A percentile compares a stretch with the other conserved stretches of the same genome.
These are phyloP conservation scores for Grosmannia huntii DNA, from an alignment of 2,329 filamentous ascomycete genomes.

Conservation along the genomic window DNA sequence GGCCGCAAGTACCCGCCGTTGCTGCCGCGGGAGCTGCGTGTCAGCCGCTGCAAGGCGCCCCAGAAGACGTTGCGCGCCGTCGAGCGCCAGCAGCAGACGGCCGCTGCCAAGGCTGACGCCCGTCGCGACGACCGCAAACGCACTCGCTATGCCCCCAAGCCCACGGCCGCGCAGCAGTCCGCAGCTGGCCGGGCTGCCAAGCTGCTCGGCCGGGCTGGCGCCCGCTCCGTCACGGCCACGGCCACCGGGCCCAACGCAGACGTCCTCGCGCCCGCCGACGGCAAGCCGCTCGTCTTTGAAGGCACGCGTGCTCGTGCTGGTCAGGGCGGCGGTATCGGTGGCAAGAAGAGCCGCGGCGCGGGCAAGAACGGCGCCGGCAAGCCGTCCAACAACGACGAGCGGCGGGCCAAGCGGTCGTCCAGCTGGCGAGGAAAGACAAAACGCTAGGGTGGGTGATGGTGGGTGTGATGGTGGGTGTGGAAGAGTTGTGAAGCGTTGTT, in stretches of 20 bases:
- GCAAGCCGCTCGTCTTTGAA: constrained; percentile 62
- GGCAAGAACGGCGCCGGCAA: constrained; percentile 19
- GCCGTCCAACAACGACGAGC: constrained; percentile 32
- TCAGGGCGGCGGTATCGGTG: constrained; percentile 40
- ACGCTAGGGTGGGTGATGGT: background rate
- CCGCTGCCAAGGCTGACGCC: constrained; percentile 18
- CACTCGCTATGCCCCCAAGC: constrained; percentile 54
- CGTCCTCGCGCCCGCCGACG: background rate
- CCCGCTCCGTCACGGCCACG: background rate
- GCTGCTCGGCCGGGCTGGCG: constrained; percentile 52
- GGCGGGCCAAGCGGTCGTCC: constrained; percentile 11
- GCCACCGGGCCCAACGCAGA: background rate
- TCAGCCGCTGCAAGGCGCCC: constrained; percentile 71
- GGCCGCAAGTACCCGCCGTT: constrained; percentile 90
- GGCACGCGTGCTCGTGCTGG: constrained; percentile 59
- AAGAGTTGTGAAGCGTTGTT: too few relatives aligned
- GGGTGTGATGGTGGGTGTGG: background rate
- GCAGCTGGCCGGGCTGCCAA: constrained; percentile 61
- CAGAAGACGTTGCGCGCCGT: constrained; percentile 44
- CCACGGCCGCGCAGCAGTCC: constrained; percentile 53
- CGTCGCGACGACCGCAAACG: constrained; percentile 14
- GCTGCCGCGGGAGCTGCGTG: constrained; percentile 77
- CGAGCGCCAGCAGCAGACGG: constrained; percentile 29
- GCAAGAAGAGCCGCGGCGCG: constrained; percentile 26
- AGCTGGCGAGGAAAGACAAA: constrained; percentile 9